A percentile compares a stretch with the other conserved stretches of the same genome.
These are phyloP conservation scores for Boechera divaricarpa DNA, from an alignment of 345 rosid species.

Conservation along the genomic window DNA sequence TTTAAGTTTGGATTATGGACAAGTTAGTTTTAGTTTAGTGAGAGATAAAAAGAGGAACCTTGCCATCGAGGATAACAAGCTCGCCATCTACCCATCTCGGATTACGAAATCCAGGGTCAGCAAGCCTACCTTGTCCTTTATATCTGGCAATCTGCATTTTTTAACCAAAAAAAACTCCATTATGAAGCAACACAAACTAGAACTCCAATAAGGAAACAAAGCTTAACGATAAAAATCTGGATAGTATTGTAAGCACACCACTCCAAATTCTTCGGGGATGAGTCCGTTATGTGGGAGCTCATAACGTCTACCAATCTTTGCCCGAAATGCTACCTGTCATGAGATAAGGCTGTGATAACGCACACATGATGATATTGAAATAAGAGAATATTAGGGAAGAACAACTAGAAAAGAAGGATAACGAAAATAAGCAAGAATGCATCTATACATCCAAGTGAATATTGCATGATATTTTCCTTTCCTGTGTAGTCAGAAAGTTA, in stretches of 20 bases:
- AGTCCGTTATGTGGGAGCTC: conserved; percentile 95
- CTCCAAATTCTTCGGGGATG: conserved; percentile 98
- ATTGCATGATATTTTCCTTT: not conserved
- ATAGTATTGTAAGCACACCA: conserved; percentile 54
- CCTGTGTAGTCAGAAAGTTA: not conserved
- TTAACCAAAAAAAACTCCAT: conserved; percentile 13
- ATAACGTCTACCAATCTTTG: conserved; percentile 87
- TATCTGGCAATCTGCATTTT: conserved; percentile 79
- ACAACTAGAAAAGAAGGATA: not conserved
- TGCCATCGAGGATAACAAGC: conserved; percentile 93
- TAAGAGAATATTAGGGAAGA: not conserved
- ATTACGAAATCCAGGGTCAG: conserved; percentile 84
- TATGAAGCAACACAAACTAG: conserved; percentile 21
- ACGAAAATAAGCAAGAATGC: not conserved
- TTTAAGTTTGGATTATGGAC: conserved; percentile 1
- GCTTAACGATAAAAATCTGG: conserved; percentile 13
- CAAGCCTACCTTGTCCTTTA: conserved; percentile 95
- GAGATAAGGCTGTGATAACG: conserved; percentile 17
- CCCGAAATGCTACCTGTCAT: conserved; percentile 90
- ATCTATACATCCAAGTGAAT: not conserved
- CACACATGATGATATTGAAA: conserved; percentile 27
- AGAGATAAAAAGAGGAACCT: conserved; percentile 56
- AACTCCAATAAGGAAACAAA: not conserved
- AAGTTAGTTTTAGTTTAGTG: conserved; percentile 23
- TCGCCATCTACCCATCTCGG: conserved; percentile 99